Evolutionary conservation across 495 filamentous ascomycete genomes (phyloP).

Genomic region (Penicillium cosmopolitanum): DNA sequence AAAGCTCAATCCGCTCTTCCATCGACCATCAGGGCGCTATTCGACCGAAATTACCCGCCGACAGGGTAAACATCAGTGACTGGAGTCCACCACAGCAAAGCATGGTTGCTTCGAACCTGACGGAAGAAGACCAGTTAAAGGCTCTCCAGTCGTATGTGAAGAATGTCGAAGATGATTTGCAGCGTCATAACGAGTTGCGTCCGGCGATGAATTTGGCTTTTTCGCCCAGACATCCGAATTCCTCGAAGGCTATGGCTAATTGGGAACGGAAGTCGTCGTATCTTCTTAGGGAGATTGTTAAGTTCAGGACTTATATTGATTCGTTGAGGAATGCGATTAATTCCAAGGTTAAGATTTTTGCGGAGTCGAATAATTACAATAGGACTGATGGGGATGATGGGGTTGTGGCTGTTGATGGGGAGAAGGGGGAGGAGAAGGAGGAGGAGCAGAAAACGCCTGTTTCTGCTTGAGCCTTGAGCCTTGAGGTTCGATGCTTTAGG

Average conservation of each 20-base stretch:
- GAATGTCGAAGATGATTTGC: slow-evolving; percentile 82
- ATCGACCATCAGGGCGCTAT: slow-evolving; percentile 59
- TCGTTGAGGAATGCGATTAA: slow-evolving; percentile 63
- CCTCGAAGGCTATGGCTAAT: slow-evolving; percentile 82
- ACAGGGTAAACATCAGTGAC: slow-evolving; percentile 82
- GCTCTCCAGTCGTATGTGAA: slow-evolving; percentile 77
- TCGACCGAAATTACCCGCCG: slow-evolving; percentile 76
- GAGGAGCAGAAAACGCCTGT: slow-evolving; percentile 1
- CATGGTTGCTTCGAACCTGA: slow-evolving; percentile 76
- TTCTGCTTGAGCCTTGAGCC: not conserved
- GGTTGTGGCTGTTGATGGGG: not conserved
- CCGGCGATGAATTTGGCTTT: slow-evolving; percentile 87
- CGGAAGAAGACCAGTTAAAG: slow-evolving; percentile 79
- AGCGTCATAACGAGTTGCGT: slow-evolving; percentile 83
- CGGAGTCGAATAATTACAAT: slow-evolving; percentile 8
- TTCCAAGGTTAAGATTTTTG: slow-evolving; percentile 57
- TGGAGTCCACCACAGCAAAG: slow-evolving; percentile 94
- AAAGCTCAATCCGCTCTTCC: slow-evolving; percentile 72
- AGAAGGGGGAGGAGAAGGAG: not conserved
- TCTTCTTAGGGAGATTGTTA: slow-evolving; percentile 91
- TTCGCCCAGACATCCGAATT: slow-evolving; percentile 82
- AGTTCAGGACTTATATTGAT: slow-evolving; percentile 94
- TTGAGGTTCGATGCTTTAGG: not conserved
- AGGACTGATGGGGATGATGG: slow-evolving; percentile 3
- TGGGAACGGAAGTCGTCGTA: slow-evolving; percentile 97